A percentile compares a stretch with the other conserved stretches of the same genome.
phyloP scores from a whole-genome alignment of 2,329 filamentous ascomycete genomes.

The Aspergillus calidoustus region DNA sequence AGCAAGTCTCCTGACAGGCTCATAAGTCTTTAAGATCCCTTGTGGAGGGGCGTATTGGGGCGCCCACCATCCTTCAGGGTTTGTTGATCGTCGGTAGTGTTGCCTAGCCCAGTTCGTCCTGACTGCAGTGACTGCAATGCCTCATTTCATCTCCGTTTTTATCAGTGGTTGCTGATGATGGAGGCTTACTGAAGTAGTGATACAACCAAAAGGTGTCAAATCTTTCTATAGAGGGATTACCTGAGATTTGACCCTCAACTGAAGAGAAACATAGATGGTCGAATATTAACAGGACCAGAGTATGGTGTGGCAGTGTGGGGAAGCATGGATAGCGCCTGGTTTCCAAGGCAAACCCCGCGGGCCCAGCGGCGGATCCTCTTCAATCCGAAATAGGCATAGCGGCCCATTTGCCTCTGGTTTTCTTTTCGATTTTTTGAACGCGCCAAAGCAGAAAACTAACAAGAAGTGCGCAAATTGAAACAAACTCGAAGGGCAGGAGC shows the following conservation, averaged over 20 bases:
- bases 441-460: constrained; percentile 16
- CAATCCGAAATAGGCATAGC: constrained; percentile 21
- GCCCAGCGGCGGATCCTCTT: neutral
- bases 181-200: neutral
- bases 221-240: neutral
- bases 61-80: constrained; percentile 11
- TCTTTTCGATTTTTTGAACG: constrained; percentile 19
- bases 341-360: constrained; percentile 16
- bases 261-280: neutral
- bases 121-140: constrained; percentile 19
- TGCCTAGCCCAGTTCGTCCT: constrained; percentile 10
- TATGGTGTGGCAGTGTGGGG: neutral
- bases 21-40: constrained; percentile 16
- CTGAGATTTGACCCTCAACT: neutral
- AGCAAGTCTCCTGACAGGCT: constrained; percentile 28
- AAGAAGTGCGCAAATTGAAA: constrained; percentile 10
- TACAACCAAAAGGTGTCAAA: neutral
- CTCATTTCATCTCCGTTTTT: constrained; percentile 4
- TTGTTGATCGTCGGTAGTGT: constrained; percentile 19
- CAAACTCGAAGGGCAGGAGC: neutral
- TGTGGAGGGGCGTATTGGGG: constrained; percentile 7
- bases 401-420: constrained; percentile 13
- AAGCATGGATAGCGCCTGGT: constrained; percentile 19
- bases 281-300: neutral
- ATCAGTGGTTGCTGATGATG: neutral